phyloP scores from a whole-genome alignment of 192 early-diverging fungal species.

The Dispira simplex region DNA sequence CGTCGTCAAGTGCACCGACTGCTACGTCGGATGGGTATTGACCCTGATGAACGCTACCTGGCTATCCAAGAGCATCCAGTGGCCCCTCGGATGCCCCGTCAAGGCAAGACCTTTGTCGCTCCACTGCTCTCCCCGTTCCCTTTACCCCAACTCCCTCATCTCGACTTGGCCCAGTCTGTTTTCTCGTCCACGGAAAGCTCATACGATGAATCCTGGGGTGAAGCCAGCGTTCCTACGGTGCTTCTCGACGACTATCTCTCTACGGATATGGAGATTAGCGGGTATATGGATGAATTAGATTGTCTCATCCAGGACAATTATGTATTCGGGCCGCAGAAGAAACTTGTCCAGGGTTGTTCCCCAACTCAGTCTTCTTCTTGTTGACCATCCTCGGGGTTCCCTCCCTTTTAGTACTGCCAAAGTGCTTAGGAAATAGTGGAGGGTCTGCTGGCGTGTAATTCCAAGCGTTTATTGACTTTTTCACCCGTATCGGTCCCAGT shows the following conservation, averaged over 20 bases:
- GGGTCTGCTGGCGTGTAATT: no score
- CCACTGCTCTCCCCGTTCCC: background rate
- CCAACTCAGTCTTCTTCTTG: no score
- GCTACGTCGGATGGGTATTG: background rate
- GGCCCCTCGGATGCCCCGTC: background rate
- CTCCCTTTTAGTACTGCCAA: no score
- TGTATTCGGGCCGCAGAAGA: background rate
- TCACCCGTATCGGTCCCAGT: no score
- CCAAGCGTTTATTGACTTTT: no score
- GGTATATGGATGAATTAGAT: background rate
- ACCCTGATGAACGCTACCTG: background rate
- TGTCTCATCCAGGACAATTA: background rate
- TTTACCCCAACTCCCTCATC: background rate
- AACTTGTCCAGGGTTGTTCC: background rate
- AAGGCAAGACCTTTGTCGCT: background rate
- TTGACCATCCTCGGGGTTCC: no score
- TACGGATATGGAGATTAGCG: background rate
- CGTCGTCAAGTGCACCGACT: background rate
- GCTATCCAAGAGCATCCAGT: background rate
- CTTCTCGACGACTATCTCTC: background rate
- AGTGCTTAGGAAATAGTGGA: no score
- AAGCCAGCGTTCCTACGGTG: background rate
- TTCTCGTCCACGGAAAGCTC: background rate
- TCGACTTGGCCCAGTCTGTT: slow-evolving; percentile 3
- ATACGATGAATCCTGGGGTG: background rate